phyloP scores from a whole-genome alignment of 768 basidiomycete genomes.

The Dacryopinax spathularia region DNA sequence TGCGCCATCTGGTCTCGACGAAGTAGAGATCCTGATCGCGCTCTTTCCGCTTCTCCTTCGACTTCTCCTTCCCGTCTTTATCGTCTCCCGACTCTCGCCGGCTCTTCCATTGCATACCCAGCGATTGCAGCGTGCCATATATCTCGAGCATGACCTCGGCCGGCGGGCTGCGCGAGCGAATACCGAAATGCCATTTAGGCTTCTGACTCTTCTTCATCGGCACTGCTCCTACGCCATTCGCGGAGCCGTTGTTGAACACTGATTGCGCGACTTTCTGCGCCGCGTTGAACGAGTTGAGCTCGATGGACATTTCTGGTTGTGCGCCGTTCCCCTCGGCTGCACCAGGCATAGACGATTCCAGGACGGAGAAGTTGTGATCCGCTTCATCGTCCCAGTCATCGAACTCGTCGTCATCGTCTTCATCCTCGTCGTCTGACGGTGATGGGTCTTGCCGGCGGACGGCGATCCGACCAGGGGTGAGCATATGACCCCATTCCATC shows the following conservation, averaged over 20 bases:
- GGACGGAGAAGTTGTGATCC: slow-evolving; percentile 66
- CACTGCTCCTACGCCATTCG: slow-evolving; percentile 10
- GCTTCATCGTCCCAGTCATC: slow-evolving; percentile 29
- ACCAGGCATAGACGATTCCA: slow-evolving; percentile 69
- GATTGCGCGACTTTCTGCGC: slow-evolving; percentile 21
- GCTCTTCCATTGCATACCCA: slow-evolving; percentile 93
- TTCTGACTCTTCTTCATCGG: slow-evolving; percentile 57
- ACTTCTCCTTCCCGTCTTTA: slow-evolving; percentile 25
- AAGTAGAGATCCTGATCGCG: slow-evolving; percentile 52
- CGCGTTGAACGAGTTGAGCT: slow-evolving; percentile 17
- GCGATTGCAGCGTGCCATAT: slow-evolving; percentile 73
- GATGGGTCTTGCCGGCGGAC: background rate
- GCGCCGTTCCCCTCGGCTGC: slow-evolving; percentile 21
- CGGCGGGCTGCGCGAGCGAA: slow-evolving; percentile 81
- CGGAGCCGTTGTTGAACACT: slow-evolving; percentile 9
- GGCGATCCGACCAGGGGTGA: background rate
- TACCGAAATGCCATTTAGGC: slow-evolving; percentile 96
- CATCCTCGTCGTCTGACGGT: slow-evolving; percentile 33
- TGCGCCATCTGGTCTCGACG: slow-evolving; percentile 81
- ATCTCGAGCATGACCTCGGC: slow-evolving; percentile 99
- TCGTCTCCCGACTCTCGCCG: slow-evolving; percentile 16
- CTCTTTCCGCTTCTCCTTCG: slow-evolving; percentile 29
- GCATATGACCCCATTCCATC: background rate
- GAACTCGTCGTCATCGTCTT: slow-evolving; percentile 36
- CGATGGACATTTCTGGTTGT: background rate